A percentile compares a stretch with the other conserved stretches of the same genome.
phyloP scores from a whole-genome alignment of 257 asterid genomes.

The Apocynum venetum region DNA sequence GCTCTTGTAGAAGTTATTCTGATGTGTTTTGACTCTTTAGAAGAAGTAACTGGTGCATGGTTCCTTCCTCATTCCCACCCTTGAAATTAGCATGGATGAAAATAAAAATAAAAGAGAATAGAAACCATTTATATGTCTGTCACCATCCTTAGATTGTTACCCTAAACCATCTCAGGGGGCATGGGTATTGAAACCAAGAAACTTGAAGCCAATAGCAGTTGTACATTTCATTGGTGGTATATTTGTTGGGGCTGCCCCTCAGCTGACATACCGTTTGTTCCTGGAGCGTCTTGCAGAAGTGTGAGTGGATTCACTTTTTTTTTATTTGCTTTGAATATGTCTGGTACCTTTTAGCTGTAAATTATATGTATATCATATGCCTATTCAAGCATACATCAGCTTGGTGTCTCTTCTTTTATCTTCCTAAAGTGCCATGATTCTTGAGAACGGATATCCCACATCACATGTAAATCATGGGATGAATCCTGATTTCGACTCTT shows the following conservation, averaged over 20 bases:
- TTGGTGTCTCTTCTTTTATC: neutral
- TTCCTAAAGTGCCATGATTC: neutral
- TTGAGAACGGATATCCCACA: too few species aligned
- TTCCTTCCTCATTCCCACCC: neutral
- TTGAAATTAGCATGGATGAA: neutral
- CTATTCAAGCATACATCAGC: neutral
- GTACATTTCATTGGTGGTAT: slow-evolving; percentile 91
- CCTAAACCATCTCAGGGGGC: slow-evolving; percentile 57
- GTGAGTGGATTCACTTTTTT: slow-evolving; percentile 36
- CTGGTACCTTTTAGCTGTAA: neutral
- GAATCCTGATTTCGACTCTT: neutral
- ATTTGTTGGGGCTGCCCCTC: slow-evolving; percentile 99
- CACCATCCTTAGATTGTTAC: slow-evolving; percentile 3
- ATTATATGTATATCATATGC: neutral
- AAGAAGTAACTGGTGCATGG: neutral
- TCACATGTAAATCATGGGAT: neutral
- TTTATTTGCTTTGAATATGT: neutral
- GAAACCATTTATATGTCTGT: neutral
- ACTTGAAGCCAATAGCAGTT: slow-evolving; percentile 45
- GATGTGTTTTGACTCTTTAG: neutral
- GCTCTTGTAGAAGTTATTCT: neutral
- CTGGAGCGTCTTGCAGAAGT: slow-evolving; percentile 80
- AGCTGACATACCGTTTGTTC: slow-evolving; percentile 86
- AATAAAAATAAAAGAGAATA: neutral
- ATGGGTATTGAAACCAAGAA: slow-evolving; percentile 79